phyloP scores from a whole-genome alignment of 495 filamentous ascomycete genomes.

The Neurospora sublineolata region DNA sequence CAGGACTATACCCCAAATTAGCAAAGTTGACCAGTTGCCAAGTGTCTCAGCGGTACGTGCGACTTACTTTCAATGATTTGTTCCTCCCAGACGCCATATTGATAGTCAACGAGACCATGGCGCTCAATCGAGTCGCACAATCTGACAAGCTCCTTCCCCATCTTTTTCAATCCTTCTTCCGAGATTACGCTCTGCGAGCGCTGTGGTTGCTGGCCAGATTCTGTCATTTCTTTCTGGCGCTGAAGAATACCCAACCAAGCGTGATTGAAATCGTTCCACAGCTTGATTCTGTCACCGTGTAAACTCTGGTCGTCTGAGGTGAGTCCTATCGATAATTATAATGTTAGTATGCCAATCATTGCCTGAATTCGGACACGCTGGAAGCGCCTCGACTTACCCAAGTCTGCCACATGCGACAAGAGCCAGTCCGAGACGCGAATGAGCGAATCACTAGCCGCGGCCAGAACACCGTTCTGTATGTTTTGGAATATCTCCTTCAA shows the following conservation, averaged over 20 bases:
- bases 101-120: slow-evolving; percentile 88
- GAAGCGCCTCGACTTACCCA: slow-evolving; percentile 53
- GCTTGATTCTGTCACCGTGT: slow-evolving; percentile 57
- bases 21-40: neutral
- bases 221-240: slow-evolving; percentile 70
- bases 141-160: slow-evolving; percentile 71
- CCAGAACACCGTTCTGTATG: slow-evolving; percentile 59
- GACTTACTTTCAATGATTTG: slow-evolving; percentile 71
- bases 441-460: slow-evolving; percentile 60
- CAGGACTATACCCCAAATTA: slow-evolving; percentile 37
- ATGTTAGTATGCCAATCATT: slow-evolving; percentile 3
- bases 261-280: slow-evolving; percentile 93
- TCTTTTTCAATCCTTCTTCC: slow-evolving; percentile 56
- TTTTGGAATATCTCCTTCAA: slow-evolving; percentile 66
- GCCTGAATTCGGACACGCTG: slow-evolving; percentile 8
- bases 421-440: slow-evolving; percentile 78
- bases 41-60: neutral
- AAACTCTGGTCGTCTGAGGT: slow-evolving; percentile 59
- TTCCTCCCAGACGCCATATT: slow-evolving; percentile 94
- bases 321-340: slow-evolving; percentile 23
- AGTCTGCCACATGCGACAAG: slow-evolving; percentile 62
- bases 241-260: slow-evolving; percentile 86
- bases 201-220: slow-evolving; percentile 46
- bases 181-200: slow-evolving; percentile 55
- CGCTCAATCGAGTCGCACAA: slow-evolving; percentile 79